Evolutionary conservation across 1,284 basidiomycete species (phyloP), one percentile per base, ranked within the genome.

Genomic region (Vanrija pseudolonga): DNA sequence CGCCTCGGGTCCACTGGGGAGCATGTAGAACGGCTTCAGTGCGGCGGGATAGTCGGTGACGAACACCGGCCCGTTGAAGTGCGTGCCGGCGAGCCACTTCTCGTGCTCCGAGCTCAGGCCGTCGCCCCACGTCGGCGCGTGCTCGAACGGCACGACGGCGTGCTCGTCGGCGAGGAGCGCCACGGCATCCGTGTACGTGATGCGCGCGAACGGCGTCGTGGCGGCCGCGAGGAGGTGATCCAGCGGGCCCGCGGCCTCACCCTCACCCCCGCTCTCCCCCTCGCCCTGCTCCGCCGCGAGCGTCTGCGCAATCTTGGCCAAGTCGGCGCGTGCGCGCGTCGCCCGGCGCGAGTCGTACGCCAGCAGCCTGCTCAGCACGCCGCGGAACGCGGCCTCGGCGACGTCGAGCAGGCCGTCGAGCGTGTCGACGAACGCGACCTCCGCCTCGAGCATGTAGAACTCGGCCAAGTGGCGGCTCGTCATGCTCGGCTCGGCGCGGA

Each of bases 391-490:
- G 20, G 78, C 80, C 74, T 96, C 91, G 1, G 88, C 84, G 20
- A 91, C 78, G 39, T 79, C 77, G 71, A 89, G 88, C 15, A 96
- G 75, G 19, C 83, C 82, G 11, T 75, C 70, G 23, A 80, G 63
- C 6, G 64, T 58, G 5, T 68, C 59, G n/a, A 76, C 64, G 68
- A 89, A 89, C 0, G 84, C 84, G 79, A 89, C 85, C 71, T 96
- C 95, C 0, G 89, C 92, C 76, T 99, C 95, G 53, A 96, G 82
- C 95, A 98, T 98, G 89, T 91, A 96, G 74, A 98, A 99, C 72
- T 99, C 96, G 46, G 90, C 85, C 7, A 99, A 82, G 74, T 99
- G 95, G n/a, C 95, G 82, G 47, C 84, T 85, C 2, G 95, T 98
- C 63, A 87, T 82, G 4, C 86, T 89, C 7, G 85, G 84, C 68